phyloP scores from a whole-genome alignment of 1,284 basidiomycete species.

The Trametes sp. region DNA sequence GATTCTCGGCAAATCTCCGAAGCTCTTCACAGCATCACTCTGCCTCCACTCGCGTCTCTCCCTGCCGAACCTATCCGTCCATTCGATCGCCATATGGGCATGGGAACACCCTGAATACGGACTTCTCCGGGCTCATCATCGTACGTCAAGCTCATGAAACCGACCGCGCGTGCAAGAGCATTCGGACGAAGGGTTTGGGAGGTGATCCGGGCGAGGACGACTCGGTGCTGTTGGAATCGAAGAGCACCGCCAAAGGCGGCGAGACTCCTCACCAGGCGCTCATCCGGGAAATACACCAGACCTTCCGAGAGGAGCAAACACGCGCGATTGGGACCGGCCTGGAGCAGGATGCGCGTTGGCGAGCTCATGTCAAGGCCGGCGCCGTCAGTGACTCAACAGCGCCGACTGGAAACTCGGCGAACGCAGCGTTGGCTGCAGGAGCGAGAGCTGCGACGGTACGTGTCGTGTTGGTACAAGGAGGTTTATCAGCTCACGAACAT shows the following conservation, averaged over 20 bases:
- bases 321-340: not conserved
- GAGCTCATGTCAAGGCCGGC: not conserved
- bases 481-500: too few species aligned
- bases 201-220: too few species aligned
- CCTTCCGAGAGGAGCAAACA: not conserved
- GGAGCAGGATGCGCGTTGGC: not conserved
- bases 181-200: not conserved
- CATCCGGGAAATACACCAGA: not conserved
- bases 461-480: not conserved
- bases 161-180: not conserved
- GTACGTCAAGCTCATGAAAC: constrained; percentile 6
- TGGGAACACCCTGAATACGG: not conserved
- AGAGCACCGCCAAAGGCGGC: not conserved
- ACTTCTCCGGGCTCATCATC: not conserved
- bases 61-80: not conserved
- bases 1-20: not conserved
- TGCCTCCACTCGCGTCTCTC: not conserved
- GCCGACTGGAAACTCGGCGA: not conserved
- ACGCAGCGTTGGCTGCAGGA: not conserved
- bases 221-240: too few species aligned
- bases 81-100: not conserved
- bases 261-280: not conserved
- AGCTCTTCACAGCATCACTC: not conserved
- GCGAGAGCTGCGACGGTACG: not conserved
- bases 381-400: not conserved